These are phyloP conservation scores for Fusarium setosum DNA, from an alignment of 2,329 filamentous ascomycete species.

Conservation along the genomic window DNA sequence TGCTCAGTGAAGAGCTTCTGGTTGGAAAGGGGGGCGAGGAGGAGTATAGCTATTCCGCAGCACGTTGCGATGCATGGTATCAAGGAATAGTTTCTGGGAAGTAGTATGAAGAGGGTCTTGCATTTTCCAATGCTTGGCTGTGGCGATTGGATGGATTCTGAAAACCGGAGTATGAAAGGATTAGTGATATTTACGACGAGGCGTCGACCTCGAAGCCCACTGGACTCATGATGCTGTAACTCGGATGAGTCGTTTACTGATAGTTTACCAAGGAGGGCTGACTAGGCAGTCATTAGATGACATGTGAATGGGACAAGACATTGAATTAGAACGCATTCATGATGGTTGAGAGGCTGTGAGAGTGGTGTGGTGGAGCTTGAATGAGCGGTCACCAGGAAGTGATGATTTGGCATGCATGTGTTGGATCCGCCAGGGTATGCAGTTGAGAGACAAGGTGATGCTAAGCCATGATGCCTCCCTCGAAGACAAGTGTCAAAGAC, in stretches of 20 bases:
- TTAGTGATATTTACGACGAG: slow-evolving; percentile 13
- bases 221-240: slow-evolving; percentile 10
- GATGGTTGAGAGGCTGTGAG: background rate
- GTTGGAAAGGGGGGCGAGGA: slow-evolving; percentile 30
- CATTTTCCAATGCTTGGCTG: slow-evolving; percentile 27
- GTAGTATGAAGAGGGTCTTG: slow-evolving; percentile 16
- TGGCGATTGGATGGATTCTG: slow-evolving; percentile 41
- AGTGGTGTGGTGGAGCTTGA: background rate
- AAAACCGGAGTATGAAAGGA: slow-evolving; percentile 16
- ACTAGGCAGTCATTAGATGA: slow-evolving; percentile 15
- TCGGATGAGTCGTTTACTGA: slow-evolving; percentile 3
- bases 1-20: slow-evolving; percentile 16
- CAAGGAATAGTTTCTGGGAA: slow-evolving; percentile 26
- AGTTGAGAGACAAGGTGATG: too few species aligned
- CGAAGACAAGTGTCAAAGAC: too few species aligned
- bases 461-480: too few species aligned
- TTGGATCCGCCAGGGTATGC: background rate
- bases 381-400: background rate
- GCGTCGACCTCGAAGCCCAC: slow-evolving; percentile 10
- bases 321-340: background rate
- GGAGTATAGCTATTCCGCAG: slow-evolving; percentile 24
- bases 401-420: background rate
- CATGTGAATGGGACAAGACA: slow-evolving; percentile 8
- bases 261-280: slow-evolving; percentile 4
- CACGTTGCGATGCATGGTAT: slow-evolving; percentile 3